These are phyloP conservation scores for Heracleum sosnowskyi DNA, from an alignment of 129 eudicot genomes.

Conservation along the genomic window DNA sequence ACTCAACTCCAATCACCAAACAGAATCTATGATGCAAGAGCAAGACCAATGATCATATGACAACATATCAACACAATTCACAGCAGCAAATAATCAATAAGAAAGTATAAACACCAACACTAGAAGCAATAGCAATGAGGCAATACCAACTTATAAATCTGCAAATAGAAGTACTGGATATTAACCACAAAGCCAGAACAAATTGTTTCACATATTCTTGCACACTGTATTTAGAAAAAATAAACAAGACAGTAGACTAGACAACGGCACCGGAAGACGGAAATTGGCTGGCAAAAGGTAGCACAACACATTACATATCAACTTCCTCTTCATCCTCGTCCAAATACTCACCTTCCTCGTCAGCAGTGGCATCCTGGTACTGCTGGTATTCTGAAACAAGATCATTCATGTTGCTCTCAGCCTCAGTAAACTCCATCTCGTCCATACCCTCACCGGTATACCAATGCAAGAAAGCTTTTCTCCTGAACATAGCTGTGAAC, in stretches of 20 bases:
- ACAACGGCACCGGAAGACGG: neutral
- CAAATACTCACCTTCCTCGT: slow-evolving; percentile 45
- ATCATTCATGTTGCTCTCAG: slow-evolving; percentile 49
- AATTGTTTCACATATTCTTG: neutral
- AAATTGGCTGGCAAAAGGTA: slow-evolving; percentile 18
- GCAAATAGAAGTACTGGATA: neutral
- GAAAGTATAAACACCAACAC: neutral
- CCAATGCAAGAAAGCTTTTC: slow-evolving; percentile 63
- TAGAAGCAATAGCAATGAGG: neutral
- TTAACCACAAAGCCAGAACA: neutral
- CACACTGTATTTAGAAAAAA: slow-evolving; percentile 5
- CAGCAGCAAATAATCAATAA: neutral
- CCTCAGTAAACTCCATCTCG: slow-evolving; percentile 58
- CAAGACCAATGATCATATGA: too few species aligned
- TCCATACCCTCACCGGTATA: slow-evolving; percentile 59
- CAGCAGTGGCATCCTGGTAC: slow-evolving; percentile 55
- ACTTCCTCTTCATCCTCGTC: slow-evolving; percentile 35
- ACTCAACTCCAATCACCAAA: neutral
- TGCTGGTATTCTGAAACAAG: slow-evolving; percentile 50
- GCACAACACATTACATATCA: slow-evolving; percentile 11
- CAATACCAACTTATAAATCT: neutral
- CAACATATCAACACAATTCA: neutral
- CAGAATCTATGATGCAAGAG: too few species aligned
- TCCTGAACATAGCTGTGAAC: slow-evolving; percentile 56
- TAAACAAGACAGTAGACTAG: neutral